Evolutionary conservation across 768 basidiomycete genomes (phyloP).

Genomic region (Tylopilus balloui): DNA sequence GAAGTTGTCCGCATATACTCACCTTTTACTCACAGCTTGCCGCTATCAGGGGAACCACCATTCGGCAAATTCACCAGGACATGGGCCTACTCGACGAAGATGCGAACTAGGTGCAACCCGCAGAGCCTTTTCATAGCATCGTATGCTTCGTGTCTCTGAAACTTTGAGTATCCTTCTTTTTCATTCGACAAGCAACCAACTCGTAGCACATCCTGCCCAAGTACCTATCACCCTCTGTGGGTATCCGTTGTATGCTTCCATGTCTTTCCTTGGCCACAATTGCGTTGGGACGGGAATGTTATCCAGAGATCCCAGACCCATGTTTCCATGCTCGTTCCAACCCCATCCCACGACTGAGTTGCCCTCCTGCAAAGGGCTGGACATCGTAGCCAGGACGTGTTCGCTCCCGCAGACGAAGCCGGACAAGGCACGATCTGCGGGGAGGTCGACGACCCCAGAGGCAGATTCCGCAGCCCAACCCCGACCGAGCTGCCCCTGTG

Average conservation of each 20-base stretch:
- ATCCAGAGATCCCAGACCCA: slow-evolving; percentile 60
- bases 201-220: slow-evolving; percentile 34
- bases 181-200: slow-evolving; percentile 30
- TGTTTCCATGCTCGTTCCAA: slow-evolving; percentile 98
- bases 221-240: slow-evolving; percentile 16
- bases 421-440: slow-evolving; percentile 27
- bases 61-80: slow-evolving; percentile 71
- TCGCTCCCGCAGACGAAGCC: slow-evolving; percentile 76
- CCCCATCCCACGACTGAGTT: slow-evolving; percentile 78
- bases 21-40: slow-evolving; percentile 53
- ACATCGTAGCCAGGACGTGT: slow-evolving; percentile 55
- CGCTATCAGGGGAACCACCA: slow-evolving; percentile 58
- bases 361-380: slow-evolving; percentile 25
- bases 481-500: slow-evolving; percentile 65
- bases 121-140: background rate
- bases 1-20: slow-evolving; percentile 7
- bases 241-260: slow-evolving; percentile 3
- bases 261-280: slow-evolving; percentile 45
- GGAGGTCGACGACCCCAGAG: slow-evolving; percentile 11
- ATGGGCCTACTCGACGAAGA: slow-evolving; percentile 59
- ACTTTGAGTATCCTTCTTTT: background rate
- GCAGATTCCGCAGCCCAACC: slow-evolving; percentile 1
- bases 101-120: slow-evolving; percentile 29
- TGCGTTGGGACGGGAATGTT: slow-evolving; percentile 49
- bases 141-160: background rate